Evolutionary conservation across 1,139 yeast species (phyloP).

Genomic region (Candida anutae): DNA sequence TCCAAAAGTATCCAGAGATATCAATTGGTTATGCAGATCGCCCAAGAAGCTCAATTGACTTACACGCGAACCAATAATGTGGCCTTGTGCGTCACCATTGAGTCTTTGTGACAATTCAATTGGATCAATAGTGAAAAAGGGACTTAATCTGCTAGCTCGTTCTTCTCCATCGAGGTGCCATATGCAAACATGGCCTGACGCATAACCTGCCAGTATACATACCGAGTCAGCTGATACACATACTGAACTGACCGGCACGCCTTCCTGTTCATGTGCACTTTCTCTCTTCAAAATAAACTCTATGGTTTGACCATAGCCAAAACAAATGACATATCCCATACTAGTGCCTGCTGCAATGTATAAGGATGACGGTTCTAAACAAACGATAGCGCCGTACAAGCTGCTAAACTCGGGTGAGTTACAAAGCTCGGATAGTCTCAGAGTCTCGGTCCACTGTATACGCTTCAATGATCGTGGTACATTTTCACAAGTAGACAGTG

Average conservation of each 20-base stretch:
- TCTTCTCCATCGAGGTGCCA: slow-evolving; percentile 19
- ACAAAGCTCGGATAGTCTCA: slow-evolving; percentile 13
- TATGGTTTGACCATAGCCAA: slow-evolving; percentile 55
- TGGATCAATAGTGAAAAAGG: slow-evolving; percentile 19
- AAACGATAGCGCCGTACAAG: slow-evolving; percentile 42
- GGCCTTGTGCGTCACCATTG: slow-evolving; percentile 40
- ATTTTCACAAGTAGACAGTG: too few species aligned
- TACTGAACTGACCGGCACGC: slow-evolving; percentile 13
- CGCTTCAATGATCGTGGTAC: slow-evolving; percentile 5
- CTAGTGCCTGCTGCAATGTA: slow-evolving; percentile 57
- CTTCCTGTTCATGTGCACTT: slow-evolving; percentile 1
- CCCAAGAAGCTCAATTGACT: slow-evolving; percentile 48
- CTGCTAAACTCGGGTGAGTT: slow-evolving; percentile 14
- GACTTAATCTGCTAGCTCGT: slow-evolving; percentile 1
- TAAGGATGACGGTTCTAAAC: slow-evolving; percentile 39
- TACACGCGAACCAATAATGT: slow-evolving; percentile 38
- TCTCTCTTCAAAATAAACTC: slow-evolving; percentile 28
- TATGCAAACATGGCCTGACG: slow-evolving; percentile 20
- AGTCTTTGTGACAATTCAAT: slow-evolving; percentile 20
- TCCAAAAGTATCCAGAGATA: slow-evolving; percentile 57
- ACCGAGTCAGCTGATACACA: slow-evolving; percentile 28
- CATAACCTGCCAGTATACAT: slow-evolving; percentile 26
- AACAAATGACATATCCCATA: slow-evolving; percentile 50
- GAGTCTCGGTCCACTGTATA: slow-evolving; percentile 21
- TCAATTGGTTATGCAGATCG: slow-evolving; percentile 46